Conservation (phyloP, 768 basidiomycete species). For the Lyophyllum atratum region DNA sequence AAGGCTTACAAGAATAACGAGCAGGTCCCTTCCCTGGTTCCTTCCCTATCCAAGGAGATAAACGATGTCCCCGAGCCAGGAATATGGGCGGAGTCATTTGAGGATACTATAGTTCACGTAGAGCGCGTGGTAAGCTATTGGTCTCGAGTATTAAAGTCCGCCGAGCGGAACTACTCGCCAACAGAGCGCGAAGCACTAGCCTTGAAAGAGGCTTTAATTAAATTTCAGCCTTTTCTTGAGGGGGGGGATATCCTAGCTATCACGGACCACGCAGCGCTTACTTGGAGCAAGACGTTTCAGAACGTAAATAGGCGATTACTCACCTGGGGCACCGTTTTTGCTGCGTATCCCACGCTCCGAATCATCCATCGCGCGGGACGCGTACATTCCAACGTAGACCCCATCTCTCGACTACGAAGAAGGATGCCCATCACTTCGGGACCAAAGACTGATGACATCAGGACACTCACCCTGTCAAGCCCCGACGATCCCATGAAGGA, state of each 20-base stretch:
- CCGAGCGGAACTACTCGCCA: too few relatives aligned
- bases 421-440: constrained; percentile 4
- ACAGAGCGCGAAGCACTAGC: too few relatives aligned
- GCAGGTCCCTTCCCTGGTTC: constrained; percentile 23
- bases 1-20: constrained; percentile 20
- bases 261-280: constrained; percentile 34
- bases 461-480: background rate
- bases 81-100: constrained; percentile 24
- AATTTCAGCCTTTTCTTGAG: too few relatives aligned
- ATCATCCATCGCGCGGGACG: constrained; percentile 40
- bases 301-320: constrained; percentile 37
- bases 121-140: constrained; percentile 32
- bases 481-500: background rate
- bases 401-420: constrained; percentile 32
- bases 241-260: constrained; percentile 30
- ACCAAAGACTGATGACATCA: background rate
- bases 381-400: constrained; percentile 44
- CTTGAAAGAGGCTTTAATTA: too few relatives aligned
- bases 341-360: constrained; percentile 34
- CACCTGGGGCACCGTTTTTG: constrained; percentile 35
- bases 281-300: constrained; percentile 38
- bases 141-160: constrained; percentile 30
- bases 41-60: constrained; percentile 16
- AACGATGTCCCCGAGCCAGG: constrained; percentile 15
- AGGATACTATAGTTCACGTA: constrained; percentile 33